Evolutionary conservation across 108 stramenopile species (phyloP).

Genomic region (Cyclotella kingstonii): DNA sequence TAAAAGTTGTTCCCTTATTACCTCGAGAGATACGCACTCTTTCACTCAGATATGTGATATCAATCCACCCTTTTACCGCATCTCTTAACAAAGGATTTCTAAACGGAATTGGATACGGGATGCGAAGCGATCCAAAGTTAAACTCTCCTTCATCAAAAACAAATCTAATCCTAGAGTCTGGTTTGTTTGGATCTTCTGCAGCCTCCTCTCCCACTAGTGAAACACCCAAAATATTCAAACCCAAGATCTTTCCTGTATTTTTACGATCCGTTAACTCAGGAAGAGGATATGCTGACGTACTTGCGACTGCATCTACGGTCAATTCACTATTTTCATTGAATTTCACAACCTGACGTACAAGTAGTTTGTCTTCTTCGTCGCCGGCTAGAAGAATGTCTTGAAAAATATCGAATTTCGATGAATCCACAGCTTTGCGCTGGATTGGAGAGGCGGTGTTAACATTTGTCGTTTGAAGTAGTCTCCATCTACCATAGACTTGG

Average conservation of each 20-base stretch:
- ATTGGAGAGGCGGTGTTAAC: conserved; percentile 82
- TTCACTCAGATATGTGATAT: conserved; percentile 83
- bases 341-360: conserved; percentile 82
- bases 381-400: conserved; percentile 69
- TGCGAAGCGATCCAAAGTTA: conserved; percentile 41
- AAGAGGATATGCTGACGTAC: conserved; percentile 78
- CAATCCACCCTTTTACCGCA: conserved; percentile 89
- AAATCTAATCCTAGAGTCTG: conserved; percentile 76
- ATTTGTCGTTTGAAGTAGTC: conserved; percentile 75
- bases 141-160: conserved; percentile 88
- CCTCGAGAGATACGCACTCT: conserved; percentile 77
- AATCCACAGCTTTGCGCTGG: conserved; percentile 83
- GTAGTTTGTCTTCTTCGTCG: conserved; percentile 36
- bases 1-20: conserved; percentile 88
- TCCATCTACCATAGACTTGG: conserved; percentile 75
- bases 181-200: conserved; percentile 56
- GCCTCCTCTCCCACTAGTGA: conserved; percentile 78
- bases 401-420: conserved; percentile 74
- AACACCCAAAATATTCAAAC: conserved; percentile 78
- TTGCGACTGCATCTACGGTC: conserved; percentile 77
- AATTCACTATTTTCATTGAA: conserved; percentile 60
- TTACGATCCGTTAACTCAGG: conserved; percentile 71
- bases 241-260: conserved; percentile 67
- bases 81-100: conserved; percentile 76
- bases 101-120: conserved; percentile 87